phyloP scores from a whole-genome alignment of 2,329 filamentous ascomycete genomes.

The Xylaria digitata region DNA sequence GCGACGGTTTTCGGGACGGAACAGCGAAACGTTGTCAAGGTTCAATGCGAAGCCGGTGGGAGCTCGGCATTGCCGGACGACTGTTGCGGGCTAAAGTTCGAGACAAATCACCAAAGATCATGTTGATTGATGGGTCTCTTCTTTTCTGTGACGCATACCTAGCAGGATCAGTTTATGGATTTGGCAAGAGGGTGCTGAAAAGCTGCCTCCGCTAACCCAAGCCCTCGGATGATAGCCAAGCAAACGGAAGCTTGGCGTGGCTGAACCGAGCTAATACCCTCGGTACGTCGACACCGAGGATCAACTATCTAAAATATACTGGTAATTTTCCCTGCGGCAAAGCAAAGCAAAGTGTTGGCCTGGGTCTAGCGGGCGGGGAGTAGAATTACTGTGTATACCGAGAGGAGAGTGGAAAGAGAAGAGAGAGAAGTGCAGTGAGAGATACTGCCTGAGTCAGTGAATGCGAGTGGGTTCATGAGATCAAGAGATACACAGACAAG shows the following conservation, averaged over 20 bases:
- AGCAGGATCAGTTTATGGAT: slow-evolving; percentile 11
- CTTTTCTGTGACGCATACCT: slow-evolving; percentile 18
- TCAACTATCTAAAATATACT: slow-evolving; percentile 9
- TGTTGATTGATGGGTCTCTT: slow-evolving; percentile 23
- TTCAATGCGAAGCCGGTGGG: slow-evolving; percentile 33
- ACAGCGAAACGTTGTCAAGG: slow-evolving; percentile 29
- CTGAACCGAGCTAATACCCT: slow-evolving; percentile 20
- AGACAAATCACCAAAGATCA: slow-evolving; percentile 24
- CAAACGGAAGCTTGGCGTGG: slow-evolving; percentile 28
- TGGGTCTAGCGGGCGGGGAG: slow-evolving; percentile 2
- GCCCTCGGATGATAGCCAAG: slow-evolving; percentile 25
- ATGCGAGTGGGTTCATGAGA: slow-evolving; percentile 17
- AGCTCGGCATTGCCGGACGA: slow-evolving; percentile 41
- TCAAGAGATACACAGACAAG: slow-evolving; percentile 35
- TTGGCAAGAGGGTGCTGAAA: slow-evolving; percentile 14
- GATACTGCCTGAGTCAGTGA: background rate
- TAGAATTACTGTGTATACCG: slow-evolving; percentile 6
- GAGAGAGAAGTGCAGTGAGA: background rate
- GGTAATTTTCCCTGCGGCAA: slow-evolving; percentile 2
- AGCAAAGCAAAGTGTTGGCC: background rate
- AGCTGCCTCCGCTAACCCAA: slow-evolving; percentile 21
- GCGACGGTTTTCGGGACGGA: slow-evolving; percentile 47
- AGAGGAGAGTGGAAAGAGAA: background rate
- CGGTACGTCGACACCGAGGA: slow-evolving; percentile 28
- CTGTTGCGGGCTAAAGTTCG: slow-evolving; percentile 39